Conservation (phyloP, 2,329 filamentous ascomycete genomes). For the Pseudogymnoascus sp. region DNA sequence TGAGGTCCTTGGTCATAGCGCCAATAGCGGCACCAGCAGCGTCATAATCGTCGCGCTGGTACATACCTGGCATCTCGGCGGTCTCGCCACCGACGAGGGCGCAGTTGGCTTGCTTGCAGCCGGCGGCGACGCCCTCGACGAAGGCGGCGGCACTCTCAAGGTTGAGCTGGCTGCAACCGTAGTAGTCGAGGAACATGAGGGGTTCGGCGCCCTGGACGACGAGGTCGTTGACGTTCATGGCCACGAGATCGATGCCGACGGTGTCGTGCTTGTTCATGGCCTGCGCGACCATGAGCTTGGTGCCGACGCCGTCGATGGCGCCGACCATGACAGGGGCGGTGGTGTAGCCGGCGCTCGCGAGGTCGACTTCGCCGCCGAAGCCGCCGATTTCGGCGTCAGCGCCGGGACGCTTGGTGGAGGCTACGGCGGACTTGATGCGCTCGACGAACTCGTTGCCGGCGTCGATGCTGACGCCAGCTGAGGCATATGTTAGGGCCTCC, state of each 20-base stretch:
- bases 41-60: constrained; percentile 83
- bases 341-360: constrained; percentile 67
- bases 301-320: constrained; percentile 93
- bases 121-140: constrained; percentile 81
- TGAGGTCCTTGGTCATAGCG: constrained; percentile 61
- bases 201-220: constrained; percentile 94
- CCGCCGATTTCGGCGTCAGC: constrained; percentile 92
- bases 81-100: constrained; percentile 96
- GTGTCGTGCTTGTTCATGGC: constrained; percentile 84
- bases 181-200: constrained; percentile 96
- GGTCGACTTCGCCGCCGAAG: constrained; percentile 82
- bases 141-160: constrained; percentile 75
- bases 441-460: constrained; percentile 89
- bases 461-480: constrained; percentile 89
- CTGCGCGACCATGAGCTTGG: constrained; percentile 94
- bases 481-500: constrained; percentile 75
- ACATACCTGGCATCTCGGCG: constrained; percentile 93
- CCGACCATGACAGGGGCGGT: constrained; percentile 78
- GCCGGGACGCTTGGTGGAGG: constrained; percentile 74
- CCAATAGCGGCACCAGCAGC: constrained; percentile 86
- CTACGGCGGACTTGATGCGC: constrained; percentile 85
- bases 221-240: constrained; percentile 98
- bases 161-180: constrained; percentile 84
- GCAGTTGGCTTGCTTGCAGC: constrained; percentile 78
- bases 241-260: constrained; percentile 92